Conservation (phyloP, 176 grass and related monocot species). For the Zea mays region Zm-B73-REFERENCE-NAM-5.0 NC_050103.1:175585001-175585500, state of each 20-base stretch:
- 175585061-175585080: slow-evolving; percentile 17
- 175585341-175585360: no score
- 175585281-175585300: neutral
- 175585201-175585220: neutral
- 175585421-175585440: no score
- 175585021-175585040: neutral
- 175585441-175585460: no score
- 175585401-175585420: no score
- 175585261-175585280: neutral
- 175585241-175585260: neutral
- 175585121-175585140: slow-evolving; percentile 25
- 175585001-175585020: slow-evolving; percentile 17
- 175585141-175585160: neutral
- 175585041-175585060: neutral
- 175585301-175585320: no score
- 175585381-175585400: no score
- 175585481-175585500: no score
- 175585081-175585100: slow-evolving; percentile 21
- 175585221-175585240: neutral
- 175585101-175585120: neutral
- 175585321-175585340: no score
- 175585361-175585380: no score
- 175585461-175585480: no score
- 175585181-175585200: neutral
- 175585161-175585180: neutral